Base-by-base conservation (phyloP, 768 basidiomycete species). In the Boletus patriciae region DNA sequence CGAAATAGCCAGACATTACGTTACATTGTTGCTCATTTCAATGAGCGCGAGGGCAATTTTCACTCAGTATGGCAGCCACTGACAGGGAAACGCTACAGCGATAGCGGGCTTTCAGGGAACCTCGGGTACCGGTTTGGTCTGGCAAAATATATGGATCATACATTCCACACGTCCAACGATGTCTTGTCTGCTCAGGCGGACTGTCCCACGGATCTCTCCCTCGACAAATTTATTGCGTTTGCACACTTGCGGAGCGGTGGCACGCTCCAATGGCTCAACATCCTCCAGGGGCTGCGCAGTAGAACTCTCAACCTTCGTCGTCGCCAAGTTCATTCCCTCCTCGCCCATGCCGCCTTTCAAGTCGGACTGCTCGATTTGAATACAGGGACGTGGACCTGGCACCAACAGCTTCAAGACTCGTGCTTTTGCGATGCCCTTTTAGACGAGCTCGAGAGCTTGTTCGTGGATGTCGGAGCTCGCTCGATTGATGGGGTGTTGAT, bases 331-430 rank as follows among this genome's bases (percentile, higher is more conserved):
- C 21, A 42, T 15, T 19, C 6, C 13, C 41, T 42, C 13, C 21
- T 42, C 6, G 1, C 41, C 12, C 21, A 21, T 2, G 19, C 41
- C 2, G 12, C 7, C 6, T 42, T 33, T 23, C 38, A 49, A 19
- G 53, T 49, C 2, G 46, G 40, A 25, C 62, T 80, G 2, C 50
- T 80, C 4, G n/a, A n/a, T n/a, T n/a, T n/a, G n/a, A n/a, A n/a
- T n/a, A n/a, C n/a, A n/a, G n/a, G n/a, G n/a, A n/a, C n/a, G n/a
- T n/a, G n/a, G n/a, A n/a, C n/a, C n/a, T n/a, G n/a, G n/a, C n/a
- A n/a, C n/a, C n/a, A n/a, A n/a, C 18, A 38, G 38, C 38, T 38
- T 38, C 38, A 38, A n/a, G 38, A 38, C 9, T 8, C 38, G 13
- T 42, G 0, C 10, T 42, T 42, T 6, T 42, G 41, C 41, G 1